phyloP scores from a whole-genome alignment of 108 stramenopile genomes.

The Nannochloropsis granulata region DNA sequence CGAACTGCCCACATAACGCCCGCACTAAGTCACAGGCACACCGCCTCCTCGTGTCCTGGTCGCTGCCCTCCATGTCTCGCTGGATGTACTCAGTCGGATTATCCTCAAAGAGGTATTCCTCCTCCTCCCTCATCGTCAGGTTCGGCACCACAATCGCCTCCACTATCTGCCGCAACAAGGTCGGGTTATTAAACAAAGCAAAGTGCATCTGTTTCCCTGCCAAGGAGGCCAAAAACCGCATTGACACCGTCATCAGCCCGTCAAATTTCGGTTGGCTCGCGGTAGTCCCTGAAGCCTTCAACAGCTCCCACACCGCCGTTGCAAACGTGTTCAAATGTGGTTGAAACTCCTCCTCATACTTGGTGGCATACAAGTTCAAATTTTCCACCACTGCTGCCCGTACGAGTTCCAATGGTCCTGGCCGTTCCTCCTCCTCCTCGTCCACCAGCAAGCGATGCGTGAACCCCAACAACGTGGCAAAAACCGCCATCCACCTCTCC shows the following conservation, averaged over 20 bases:
- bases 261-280: constrained; percentile 56
- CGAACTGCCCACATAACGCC: constrained; percentile 83
- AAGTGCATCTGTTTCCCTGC: constrained; percentile 72
- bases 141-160: constrained; percentile 85
- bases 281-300: constrained; percentile 40
- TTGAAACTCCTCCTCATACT: constrained; percentile 91
- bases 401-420: constrained; percentile 28
- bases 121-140: constrained; percentile 61
- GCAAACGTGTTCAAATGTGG: constrained; percentile 62
- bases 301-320: constrained; percentile 62
- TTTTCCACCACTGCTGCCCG: constrained; percentile 85
- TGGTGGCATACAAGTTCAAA: constrained; percentile 69
- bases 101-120: constrained; percentile 81
- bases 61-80: constrained; percentile 85
- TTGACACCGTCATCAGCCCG: constrained; percentile 65
- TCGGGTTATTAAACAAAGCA: constrained; percentile 55
- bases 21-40: constrained; percentile 75
- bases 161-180: constrained; percentile 61
- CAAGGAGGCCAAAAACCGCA: constrained; percentile 70
- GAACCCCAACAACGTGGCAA: constrained; percentile 68
- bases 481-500: constrained; percentile 70
- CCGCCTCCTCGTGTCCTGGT: constrained; percentile 76
- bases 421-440: constrained; percentile 51
- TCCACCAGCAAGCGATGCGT: constrained; percentile 62
- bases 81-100: constrained; percentile 87